phyloP scores from a whole-genome alignment of 768 basidiomycete species.

The Leucocoprinus leucothites region DNA sequence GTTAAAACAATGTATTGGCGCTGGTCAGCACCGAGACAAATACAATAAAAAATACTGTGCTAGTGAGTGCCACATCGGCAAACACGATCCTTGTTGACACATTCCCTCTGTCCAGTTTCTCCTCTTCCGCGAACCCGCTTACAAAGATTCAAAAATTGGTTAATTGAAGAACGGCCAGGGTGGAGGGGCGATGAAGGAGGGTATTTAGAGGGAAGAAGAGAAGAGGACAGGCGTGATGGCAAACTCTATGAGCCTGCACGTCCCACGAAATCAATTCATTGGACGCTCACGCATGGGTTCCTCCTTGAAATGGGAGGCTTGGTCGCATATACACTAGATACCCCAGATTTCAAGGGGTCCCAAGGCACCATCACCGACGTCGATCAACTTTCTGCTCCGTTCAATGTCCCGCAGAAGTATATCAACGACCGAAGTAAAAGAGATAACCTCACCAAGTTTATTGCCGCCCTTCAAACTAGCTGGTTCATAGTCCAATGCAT shows the following conservation, averaged over 20 bases:
- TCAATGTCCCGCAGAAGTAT: neutral
- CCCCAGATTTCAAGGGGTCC: neutral
- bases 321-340: constrained; percentile 2
- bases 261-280: neutral
- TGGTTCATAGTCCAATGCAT: constrained; percentile 12
- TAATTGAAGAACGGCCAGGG: no score
- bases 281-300: constrained; percentile 16
- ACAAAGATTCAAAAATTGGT: no score
- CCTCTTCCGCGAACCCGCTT: no score
- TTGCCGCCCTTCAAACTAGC: constrained; percentile 10
- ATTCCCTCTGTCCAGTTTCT: no score
- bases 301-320: constrained; percentile 16
- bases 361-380: neutral
- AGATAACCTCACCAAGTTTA: constrained; percentile 11
- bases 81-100: no score
- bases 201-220: no score
- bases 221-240: no score
- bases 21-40: neutral
- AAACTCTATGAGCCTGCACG: no score
- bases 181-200: no score
- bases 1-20: constrained; percentile 9
- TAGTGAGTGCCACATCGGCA: no score
- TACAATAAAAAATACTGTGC: neutral
- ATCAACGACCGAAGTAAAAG: constrained; percentile 11
- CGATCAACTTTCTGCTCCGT: neutral